Conservation (phyloP, 768 basidiomycete genomes). For the Pleurotus ostreatus region DNA sequence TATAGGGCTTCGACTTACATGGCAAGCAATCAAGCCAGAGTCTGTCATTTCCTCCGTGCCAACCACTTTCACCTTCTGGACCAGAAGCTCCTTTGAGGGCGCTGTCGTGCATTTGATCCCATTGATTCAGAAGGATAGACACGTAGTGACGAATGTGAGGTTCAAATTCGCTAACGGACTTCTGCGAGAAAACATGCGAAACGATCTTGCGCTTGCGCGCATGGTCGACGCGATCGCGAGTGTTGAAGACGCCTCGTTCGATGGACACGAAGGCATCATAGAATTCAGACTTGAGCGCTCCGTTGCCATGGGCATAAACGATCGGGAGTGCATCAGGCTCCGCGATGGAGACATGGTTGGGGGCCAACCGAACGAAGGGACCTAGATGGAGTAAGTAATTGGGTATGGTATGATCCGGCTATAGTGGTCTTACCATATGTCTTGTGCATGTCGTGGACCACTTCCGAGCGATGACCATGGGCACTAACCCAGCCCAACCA, state of each 20-base stretch:
- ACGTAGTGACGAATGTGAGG: conserved; percentile 68
- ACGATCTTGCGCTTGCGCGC: conserved; percentile 90
- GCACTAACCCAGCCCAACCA: conserved; percentile 69
- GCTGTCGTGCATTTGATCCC: conserved; percentile 63
- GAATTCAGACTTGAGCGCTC: conserved; percentile 76
- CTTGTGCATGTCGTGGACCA: conserved; percentile 68
- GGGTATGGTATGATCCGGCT: not conserved
- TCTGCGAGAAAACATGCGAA: conserved; percentile 80
- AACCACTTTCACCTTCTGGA: conserved; percentile 58
- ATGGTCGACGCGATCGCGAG: conserved; percentile 73
- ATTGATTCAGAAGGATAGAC: conserved; percentile 57
- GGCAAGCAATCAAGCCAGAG: conserved; percentile 76
- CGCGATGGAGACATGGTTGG: conserved; percentile 73
- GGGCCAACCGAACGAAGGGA: conserved; percentile 65
- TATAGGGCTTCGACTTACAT: conserved; percentile 39
- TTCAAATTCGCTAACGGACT: conserved; percentile 84
- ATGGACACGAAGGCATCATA: conserved; percentile 80
- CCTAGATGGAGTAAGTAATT: conserved; percentile 31
- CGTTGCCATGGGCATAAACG: conserved; percentile 81
- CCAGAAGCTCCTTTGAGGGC: conserved; percentile 57
- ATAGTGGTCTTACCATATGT: conserved; percentile 54
- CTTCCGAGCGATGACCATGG: conserved; percentile 71
- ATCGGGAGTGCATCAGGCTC: conserved; percentile 72
- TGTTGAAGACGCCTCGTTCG: conserved; percentile 71
- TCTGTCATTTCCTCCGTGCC: conserved; percentile 56